Evolutionary conservation across 1,284 basidiomycete genomes (phyloP).

Genomic region (Naganishia sp.): DNA sequence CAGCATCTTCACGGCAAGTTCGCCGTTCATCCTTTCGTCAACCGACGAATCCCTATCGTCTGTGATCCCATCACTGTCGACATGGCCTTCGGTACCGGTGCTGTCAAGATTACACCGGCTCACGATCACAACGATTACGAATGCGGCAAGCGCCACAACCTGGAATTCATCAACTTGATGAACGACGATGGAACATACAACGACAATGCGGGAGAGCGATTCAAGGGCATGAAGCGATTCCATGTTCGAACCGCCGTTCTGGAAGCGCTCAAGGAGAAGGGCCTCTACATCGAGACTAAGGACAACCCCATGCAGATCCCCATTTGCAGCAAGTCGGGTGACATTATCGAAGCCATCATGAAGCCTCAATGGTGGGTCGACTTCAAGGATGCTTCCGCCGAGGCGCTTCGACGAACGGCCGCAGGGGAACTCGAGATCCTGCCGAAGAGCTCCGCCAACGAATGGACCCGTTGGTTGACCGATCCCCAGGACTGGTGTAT

Average conservation of each 20-base stretch:
- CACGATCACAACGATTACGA: conserved; percentile 98
- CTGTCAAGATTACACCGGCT: conserved; percentile 99
- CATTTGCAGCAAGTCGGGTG: conserved; percentile 92
- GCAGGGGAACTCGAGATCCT: conserved; percentile 81
- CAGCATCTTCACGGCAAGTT: conserved; percentile 92
- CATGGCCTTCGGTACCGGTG: conserved; percentile 96
- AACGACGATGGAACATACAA: conserved; percentile 98
- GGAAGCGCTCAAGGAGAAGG: conserved; percentile 79
- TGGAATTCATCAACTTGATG: conserved; percentile 93
- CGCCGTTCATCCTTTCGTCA: conserved; percentile 85
- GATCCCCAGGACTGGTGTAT: conserved; percentile 99
- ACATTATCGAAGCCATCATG: conserved; percentile 91
- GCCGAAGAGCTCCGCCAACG: conserved; percentile 83
- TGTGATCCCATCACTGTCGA: conserved; percentile 84
- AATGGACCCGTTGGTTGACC: conserved; percentile 97
- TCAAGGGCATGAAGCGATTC: conserved; percentile 94
- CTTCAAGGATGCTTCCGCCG: conserved; percentile 88
- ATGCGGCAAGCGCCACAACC: conserved; percentile 81
- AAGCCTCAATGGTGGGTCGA: conserved; percentile 99
- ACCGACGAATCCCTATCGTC: conserved; percentile 85
- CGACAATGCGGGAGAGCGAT: conserved; percentile 78
- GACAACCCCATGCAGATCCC: conserved; percentile 96
- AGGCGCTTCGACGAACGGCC: conserved; percentile 80
- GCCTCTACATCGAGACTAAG: conserved; percentile 86
- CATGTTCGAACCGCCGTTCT: conserved; percentile 85